Evolutionary conservation across 352 stramenopile species (phyloP), one percentile per base, ranked within the genome.

Genomic region (Discostella stelligera): DNA sequence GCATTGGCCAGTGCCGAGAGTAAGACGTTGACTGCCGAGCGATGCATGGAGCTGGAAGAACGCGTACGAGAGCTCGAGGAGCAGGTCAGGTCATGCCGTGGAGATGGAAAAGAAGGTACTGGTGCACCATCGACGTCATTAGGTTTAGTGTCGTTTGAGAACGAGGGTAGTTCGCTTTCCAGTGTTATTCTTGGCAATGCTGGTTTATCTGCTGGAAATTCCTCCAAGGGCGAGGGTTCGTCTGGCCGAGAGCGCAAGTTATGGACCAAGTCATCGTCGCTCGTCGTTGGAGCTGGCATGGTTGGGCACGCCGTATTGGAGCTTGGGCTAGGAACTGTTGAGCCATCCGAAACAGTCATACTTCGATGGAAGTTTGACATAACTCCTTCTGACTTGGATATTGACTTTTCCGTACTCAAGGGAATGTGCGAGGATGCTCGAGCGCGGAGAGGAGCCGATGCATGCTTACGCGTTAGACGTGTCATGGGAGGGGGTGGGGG

Each of bases 301-400:
- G 66, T 84, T 10, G 74, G 77, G 7, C 55, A 66, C 21, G 11
- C 44, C 10, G 27, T 90, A 16, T 62, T 90, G 52, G 63, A 78
- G 32, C 58, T 90, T 3, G 73, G 68, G 0, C 58, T 73, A 7
- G 49, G 73, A 16, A 23, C 68, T 30, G 66, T 81, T 23, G 64
- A 85, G 50, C 44, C 72, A 56, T 71, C 76, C 23, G 78, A 86
- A 54, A 83, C 75, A 21, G 72, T 91, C 2, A 53, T 90, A 14
- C 64, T 92, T n/a, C 70, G 87, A 76, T 92, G 87, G 87, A 88
- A 91, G 53, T 92, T 92, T 74, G 87, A 92, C 78, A 61, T 86
- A 23, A 88, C 83, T 56, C 76, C 79, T n/a, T 48, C 49, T 1
- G 87, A 92, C 54, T 48, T 76, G 14, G 76, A 73, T 21, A 80